A percentile compares a stretch with the other conserved stretches of the same genome.
Evolutionary conservation across 2,329 filamentous ascomycete species (phyloP).

Genomic region (Periconia macrospinosa): DNA sequence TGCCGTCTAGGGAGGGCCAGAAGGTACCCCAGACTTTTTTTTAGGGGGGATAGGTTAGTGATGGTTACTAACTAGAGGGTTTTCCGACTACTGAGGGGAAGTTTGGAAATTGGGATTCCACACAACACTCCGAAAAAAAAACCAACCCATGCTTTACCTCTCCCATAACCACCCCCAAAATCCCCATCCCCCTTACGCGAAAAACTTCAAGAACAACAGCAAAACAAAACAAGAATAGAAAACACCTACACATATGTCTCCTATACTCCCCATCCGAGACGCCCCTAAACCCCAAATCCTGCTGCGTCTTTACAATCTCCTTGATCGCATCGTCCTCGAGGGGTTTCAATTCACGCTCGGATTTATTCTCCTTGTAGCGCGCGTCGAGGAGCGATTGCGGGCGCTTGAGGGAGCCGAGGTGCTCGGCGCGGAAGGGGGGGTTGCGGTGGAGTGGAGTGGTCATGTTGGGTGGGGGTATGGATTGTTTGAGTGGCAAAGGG

Average conservation of each 20-base stretch:
- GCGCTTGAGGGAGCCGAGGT: slow-evolving; percentile 70
- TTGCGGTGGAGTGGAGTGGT: slow-evolving; percentile 29
- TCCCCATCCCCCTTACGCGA: no score
- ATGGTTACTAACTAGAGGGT: no score
- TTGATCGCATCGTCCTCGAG: slow-evolving; percentile 67
- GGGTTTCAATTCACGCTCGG: slow-evolving; percentile 58
- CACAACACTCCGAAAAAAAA: no score
- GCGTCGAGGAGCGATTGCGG: slow-evolving; percentile 62
- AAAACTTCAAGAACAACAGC: no score
- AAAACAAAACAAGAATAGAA: background rate
- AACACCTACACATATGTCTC: background rate
- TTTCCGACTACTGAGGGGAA: no score
- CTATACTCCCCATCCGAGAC: slow-evolving; percentile 70
- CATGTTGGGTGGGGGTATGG: no score
- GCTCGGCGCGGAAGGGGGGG: slow-evolving; percentile 70
- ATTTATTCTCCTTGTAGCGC: slow-evolving; percentile 57
- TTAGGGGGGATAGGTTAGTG: background rate
- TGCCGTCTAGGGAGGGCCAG: slow-evolving; percentile 55
- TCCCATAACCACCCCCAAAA: no score
- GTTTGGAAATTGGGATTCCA: no score
- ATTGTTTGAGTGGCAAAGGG: no score
- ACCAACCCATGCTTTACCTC: no score
- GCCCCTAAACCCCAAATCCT: slow-evolving; percentile 61
- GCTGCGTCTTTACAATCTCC: slow-evolving; percentile 64
- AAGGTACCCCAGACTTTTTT: slow-evolving; percentile 59